Evolutionary conservation across 176 grass and related monocot genomes (phyloP), one percentile per base, ranked within the genome.

Genomic region (Pharus latifolius): DNA sequence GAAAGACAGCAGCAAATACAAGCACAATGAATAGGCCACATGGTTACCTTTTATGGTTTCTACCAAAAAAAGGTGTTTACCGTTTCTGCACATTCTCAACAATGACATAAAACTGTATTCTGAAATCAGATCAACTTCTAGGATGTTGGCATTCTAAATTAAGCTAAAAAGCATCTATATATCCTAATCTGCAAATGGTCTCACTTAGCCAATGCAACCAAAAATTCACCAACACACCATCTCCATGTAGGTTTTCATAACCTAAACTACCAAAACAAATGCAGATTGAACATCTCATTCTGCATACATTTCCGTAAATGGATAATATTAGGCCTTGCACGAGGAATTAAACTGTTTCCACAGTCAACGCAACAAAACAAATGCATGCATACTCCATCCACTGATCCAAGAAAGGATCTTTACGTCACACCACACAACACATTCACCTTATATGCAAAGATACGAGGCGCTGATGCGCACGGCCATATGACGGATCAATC

Each of bases 401-500:
- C 20, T 44, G 31, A 25, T 28, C 41, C 26, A 29, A 16, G 15
- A 26, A 40, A 25, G 17, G 10, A 38, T 3, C 23, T 10, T 49
- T 40, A 35, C 15, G 25, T 19, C 31, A 60, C 45, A 65, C 5
- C 8, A 41, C 25, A 29, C 25, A n/a, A 60, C 26, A 37, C 38
- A 29, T 25, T 37, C 72, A 86, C 88, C 88, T 82, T 56, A 79
- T 55, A 15, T 43, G 55, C 47, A 91, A 63, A 7, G 82, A 85
- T 17, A 74, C 74, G 19, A 86, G 30, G 76, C 79, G 69, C 38
- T 80, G 87, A 40, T 67, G 82, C 27, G 78, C 74, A 5, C 87
- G 78, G 34, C 53, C 62, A 3, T 70, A 82, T 20, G 70, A 62
- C 3, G 87, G 78, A 74, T 90, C 77, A 19, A 90, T 38, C 31